These are phyloP conservation scores for Fibroporia radiculosa DNA, from an alignment of 768 basidiomycete genomes.

Conservation along the genomic window DNA sequence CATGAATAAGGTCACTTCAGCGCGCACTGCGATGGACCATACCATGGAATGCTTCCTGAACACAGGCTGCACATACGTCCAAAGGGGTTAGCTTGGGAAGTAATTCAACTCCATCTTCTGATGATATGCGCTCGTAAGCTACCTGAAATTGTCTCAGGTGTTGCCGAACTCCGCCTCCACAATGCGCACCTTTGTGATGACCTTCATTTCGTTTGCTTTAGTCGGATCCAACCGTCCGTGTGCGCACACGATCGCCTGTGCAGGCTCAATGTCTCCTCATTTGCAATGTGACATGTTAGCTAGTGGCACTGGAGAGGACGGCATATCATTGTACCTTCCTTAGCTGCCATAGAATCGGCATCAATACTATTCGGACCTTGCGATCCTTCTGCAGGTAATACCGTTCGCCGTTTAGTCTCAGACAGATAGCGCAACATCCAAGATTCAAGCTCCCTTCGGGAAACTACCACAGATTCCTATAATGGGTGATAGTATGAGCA, in stretches of 20 bases:
- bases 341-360: no score
- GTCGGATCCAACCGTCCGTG: conserved; percentile 58
- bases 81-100: conserved; percentile 37
- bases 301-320: no score
- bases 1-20: neutral
- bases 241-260: conserved; percentile 37
- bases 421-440: conserved; percentile 46
- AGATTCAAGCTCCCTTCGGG: conserved; percentile 47
- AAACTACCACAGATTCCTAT: conserved; percentile 52
- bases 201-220: conserved; percentile 58
- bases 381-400: neutral
- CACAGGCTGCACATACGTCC: conserved; percentile 58
- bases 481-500: conserved; percentile 9
- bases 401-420: conserved; percentile 16
- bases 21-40: conserved; percentile 8
- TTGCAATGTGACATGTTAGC: no score
- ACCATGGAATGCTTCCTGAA: conserved; percentile 53
- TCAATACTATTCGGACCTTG: neutral
- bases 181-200: conserved; percentile 45
- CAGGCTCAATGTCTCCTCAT: neutral
- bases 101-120: conserved; percentile 35
- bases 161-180: neutral
- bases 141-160: conserved; percentile 25
- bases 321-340: no score
- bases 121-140: conserved; percentile 35